Conservation (phyloP, 805 yeast species). For the Lipomyces chichibuensis region DNA sequence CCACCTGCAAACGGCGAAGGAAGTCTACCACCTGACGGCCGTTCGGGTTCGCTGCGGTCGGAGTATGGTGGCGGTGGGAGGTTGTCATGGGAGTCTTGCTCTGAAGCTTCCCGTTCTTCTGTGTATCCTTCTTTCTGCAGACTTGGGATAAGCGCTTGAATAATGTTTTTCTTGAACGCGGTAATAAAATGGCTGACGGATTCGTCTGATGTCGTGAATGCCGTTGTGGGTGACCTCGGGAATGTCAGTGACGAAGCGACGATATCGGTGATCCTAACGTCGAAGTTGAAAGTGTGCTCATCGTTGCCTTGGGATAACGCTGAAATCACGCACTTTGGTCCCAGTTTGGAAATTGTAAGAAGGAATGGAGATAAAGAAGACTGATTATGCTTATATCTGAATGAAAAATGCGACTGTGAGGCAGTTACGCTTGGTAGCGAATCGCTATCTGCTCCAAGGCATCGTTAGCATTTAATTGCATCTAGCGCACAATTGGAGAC, state of each 20-base stretch:
- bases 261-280: constrained; percentile 18
- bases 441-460: not conserved
- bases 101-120: constrained; percentile 13
- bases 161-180: constrained; percentile 17
- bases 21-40: not conserved
- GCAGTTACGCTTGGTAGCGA: constrained; percentile 1
- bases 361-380: constrained; percentile 25
- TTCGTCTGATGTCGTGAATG: not conserved
- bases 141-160: constrained; percentile 24
- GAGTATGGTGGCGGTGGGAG: constrained; percentile 34
- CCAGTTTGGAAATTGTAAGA: constrained; percentile 23
- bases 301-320: constrained; percentile 28
- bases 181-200: constrained; percentile 15
- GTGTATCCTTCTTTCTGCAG: constrained; percentile 27
- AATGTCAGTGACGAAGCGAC: constrained; percentile 7
- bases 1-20: constrained; percentile 8
- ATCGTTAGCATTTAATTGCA: not conserved
- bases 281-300: constrained; percentile 19
- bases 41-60: constrained; percentile 1
- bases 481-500: not conserved
- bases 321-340: constrained; percentile 22
- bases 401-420: constrained; percentile 17
- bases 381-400: constrained; percentile 22
- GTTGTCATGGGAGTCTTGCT: constrained; percentile 25
- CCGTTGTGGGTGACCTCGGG: constrained; percentile 4